These are phyloP conservation scores for Neurospora sp. DNA, from an alignment of 495 filamentous ascomycete genomes.

Conservation along the genomic window DNA sequence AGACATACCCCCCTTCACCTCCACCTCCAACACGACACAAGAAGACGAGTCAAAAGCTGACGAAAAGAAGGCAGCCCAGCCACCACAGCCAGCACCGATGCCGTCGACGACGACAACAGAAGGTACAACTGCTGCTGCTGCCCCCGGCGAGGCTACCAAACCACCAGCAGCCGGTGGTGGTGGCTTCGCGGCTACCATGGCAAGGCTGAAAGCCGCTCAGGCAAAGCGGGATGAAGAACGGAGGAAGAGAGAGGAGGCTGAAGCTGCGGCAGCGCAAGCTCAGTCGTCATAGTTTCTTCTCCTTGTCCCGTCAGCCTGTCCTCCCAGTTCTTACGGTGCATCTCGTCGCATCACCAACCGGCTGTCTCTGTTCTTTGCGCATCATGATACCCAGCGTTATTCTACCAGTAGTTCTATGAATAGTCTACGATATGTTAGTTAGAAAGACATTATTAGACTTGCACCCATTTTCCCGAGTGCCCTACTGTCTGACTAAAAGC, in stretches of 20 bases:
- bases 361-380: not conserved
- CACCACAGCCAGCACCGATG: constrained; percentile 1
- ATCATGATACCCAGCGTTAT: not conserved
- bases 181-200: constrained; percentile 30
- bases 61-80: constrained; percentile 10
- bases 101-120: not conserved
- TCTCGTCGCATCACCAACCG: not conserved
- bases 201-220: constrained; percentile 30
- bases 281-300: not conserved
- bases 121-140: not conserved
- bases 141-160: not conserved
- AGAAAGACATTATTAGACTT: too few species aligned
- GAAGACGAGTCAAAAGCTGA: constrained; percentile 22
- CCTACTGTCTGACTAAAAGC: too few species aligned
- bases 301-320: not conserved
- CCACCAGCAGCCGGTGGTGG: not conserved
- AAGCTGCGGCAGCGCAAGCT: constrained; percentile 14
- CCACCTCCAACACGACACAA: not conserved
- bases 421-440: too few species aligned
- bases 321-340: not conserved
- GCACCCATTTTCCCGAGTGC: too few species aligned
- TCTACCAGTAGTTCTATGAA: not conserved
- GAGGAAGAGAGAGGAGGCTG: constrained; percentile 8
- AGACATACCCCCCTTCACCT: constrained; percentile 9
- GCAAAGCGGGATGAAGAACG: constrained; percentile 25